A percentile compares a stretch with the other conserved stretches of the same genome.
These are phyloP conservation scores for Hypoxylon cercidicola DNA, from an alignment of 495 filamentous ascomycete species.

Conservation along the genomic window DNA sequence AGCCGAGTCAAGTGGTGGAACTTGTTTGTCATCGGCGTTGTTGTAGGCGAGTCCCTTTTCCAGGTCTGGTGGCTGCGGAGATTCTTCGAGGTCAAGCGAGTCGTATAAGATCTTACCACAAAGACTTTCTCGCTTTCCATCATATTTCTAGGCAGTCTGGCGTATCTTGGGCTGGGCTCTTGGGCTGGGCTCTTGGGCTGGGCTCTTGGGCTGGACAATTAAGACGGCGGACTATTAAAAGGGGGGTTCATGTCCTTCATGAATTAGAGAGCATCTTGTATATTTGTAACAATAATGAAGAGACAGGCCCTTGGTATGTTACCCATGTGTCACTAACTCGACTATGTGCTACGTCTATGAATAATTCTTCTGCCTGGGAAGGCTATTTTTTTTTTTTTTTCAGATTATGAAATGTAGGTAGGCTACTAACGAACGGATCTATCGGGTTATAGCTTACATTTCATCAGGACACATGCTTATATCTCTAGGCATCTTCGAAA, in stretches of 20 bases:
- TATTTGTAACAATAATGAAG: constrained; percentile 33
- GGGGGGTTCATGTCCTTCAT: constrained; percentile 7
- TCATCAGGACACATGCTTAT: too few relatives aligned
- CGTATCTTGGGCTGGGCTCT: constrained; percentile 39
- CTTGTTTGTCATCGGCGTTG: constrained; percentile 90
- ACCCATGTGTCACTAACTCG: neutral
- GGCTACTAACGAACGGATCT: too few relatives aligned
- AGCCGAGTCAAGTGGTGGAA: constrained; percentile 99
- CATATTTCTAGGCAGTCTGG: constrained; percentile 41
- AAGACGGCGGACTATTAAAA: constrained; percentile 27
- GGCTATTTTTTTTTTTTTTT: too few relatives aligned
- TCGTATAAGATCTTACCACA: constrained; percentile 37
- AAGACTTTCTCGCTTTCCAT: constrained; percentile 15
- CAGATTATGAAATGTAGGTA: too few relatives aligned
- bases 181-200: too few relatives aligned
- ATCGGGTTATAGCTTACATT: too few relatives aligned
- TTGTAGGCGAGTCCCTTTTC: constrained; percentile 92
- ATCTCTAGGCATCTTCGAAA: too few relatives aligned
- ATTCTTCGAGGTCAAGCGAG: constrained; percentile 88
- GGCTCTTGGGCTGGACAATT: too few relatives aligned
- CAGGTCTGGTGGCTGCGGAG: constrained; percentile 99
- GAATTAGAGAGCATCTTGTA: constrained; percentile 28
- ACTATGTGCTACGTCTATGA: too few relatives aligned
- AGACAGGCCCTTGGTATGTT: constrained; percentile 22
- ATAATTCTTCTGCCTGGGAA: too few relatives aligned